Percentiles rank a stretch among this genome's conserved stretches.
phyloP scores from a whole-genome alignment of 2,329 filamentous ascomycete genomes.

The Ophiostoma triangulosporum region DNA sequence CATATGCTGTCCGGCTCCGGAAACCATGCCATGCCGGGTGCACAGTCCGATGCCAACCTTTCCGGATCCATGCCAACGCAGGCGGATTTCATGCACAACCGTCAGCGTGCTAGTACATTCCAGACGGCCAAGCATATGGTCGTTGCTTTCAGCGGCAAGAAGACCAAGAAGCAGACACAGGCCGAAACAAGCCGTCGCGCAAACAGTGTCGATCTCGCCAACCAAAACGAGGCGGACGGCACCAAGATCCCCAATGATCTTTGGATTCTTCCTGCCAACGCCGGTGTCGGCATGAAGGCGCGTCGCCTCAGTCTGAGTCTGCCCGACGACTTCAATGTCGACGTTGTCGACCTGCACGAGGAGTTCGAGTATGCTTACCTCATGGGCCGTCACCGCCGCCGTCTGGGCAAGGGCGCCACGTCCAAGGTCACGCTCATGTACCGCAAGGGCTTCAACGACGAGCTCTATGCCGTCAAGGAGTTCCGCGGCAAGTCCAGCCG shows the following conservation, averaged over 20 bases:
- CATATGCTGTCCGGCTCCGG: conserved; percentile 25
- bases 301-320: conserved; percentile 62
- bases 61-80: conserved; percentile 23
- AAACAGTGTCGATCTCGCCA: conserved; percentile 33
- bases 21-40: conserved; percentile 6
- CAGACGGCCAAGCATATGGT: conserved; percentile 36
- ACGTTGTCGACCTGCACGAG: conserved; percentile 51
- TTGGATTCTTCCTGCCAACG: conserved; percentile 50
- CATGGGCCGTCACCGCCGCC: conserved; percentile 58
- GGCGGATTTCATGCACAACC: conserved; percentile 31
- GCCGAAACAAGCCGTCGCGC: conserved; percentile 23
- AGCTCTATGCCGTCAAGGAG: conserved; percentile 76
- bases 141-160: conserved; percentile 12
- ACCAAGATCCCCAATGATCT: conserved; percentile 19
- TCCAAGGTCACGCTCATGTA: conserved; percentile 73
- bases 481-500: conserved; percentile 59
- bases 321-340: conserved; percentile 61
- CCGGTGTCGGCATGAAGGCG: conserved; percentile 63
- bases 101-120: conserved; percentile 22
- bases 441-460: conserved; percentile 48
- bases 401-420: conserved; percentile 69
- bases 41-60: background rate
- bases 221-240: conserved; percentile 17
- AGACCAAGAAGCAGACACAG: conserved; percentile 12
- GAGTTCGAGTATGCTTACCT: conserved; percentile 61